Evolutionary conservation across 352 stramenopile species (phyloP), one percentile per base, ranked within the genome.

Genomic region (Blastocystis sp.): DNA sequence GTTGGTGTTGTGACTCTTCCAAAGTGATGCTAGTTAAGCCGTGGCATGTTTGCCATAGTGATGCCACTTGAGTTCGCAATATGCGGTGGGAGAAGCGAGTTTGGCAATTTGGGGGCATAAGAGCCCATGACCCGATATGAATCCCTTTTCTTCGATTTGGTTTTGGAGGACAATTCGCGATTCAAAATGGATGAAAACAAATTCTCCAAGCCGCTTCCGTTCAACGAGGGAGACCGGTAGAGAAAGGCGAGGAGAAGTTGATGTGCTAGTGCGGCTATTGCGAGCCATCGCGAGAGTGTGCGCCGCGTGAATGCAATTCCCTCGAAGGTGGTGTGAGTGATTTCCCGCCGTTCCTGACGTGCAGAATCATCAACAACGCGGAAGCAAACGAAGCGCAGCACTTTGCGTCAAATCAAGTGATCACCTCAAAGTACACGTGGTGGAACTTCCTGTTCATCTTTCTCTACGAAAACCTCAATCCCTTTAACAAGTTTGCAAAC

Each of bases 381-480:
- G 80, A 34, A 19, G 90, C 91, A 69, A 95, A 95, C 89, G 89
- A 90, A 1, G 92, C 90, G 63, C 80, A 93, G 34, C 89, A 78
- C 42, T 95, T 94, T 76, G 93, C 92, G 76, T 90, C 93, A 90
- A 96, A 96, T 89, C 91, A 91, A 68, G 93, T 95, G 40, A 89
- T 93, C 60, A 96, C 93, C 6, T 92, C 93, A 59, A 94, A 94
- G 89, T 96, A 96, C 91, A 95, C 93, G n/a, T 93, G 93, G 84
- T 91, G 93, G 87, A 94, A 94, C 89, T 95, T 95, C 76, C 89
- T 96, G 60, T 92, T 93, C 10, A 91, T 92, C 14, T 95, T 95
- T 89, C 93, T 94, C 89, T 95, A 94, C 89, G 92, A 92, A 57
- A 77, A 77, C 38, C 43, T 77, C 21, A 77, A 77, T 77, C 68